Conservation (phyloP, 192 early-diverging fungal species). For the Glomus cerebriforme region DNA sequence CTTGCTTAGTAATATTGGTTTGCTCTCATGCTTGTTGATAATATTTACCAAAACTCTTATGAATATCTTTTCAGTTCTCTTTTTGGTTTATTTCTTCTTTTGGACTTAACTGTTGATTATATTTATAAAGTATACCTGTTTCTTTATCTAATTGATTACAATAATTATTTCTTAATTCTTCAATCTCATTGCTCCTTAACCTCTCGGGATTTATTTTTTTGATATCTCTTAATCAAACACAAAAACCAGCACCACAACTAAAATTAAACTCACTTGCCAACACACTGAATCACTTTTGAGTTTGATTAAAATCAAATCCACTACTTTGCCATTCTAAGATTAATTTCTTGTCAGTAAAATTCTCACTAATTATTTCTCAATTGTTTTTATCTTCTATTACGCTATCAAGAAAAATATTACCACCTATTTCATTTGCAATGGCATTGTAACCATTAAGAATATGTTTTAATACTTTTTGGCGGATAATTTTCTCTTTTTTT, state of each 20-base stretch:
- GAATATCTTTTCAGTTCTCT: conserved; percentile 5
- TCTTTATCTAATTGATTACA: too few relatives aligned
- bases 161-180: too few relatives aligned
- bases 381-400: not conserved
- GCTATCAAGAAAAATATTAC: conserved; percentile 1
- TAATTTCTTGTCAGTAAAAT: not conserved
- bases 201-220: too few relatives aligned
- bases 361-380: not conserved
- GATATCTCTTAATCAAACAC: conserved; percentile 4
- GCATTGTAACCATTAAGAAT: conserved; percentile 1
- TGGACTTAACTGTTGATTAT: too few relatives aligned
- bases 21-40: not conserved
- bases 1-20: not conserved
- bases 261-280: not conserved
- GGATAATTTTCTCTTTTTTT: conserved; percentile 13
- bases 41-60: not conserved
- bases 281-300: not conserved
- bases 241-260: not conserved
- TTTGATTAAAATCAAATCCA: not conserved
- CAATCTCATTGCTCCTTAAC: too few relatives aligned
- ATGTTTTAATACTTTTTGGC: conserved; percentile 11
- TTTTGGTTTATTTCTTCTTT: too few relatives aligned
- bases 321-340: not conserved
- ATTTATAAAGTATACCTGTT: too few relatives aligned
- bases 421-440: not conserved